phyloP scores from a whole-genome alignment of 75 land plant species.

The Sequoia sempervirens region DNA sequence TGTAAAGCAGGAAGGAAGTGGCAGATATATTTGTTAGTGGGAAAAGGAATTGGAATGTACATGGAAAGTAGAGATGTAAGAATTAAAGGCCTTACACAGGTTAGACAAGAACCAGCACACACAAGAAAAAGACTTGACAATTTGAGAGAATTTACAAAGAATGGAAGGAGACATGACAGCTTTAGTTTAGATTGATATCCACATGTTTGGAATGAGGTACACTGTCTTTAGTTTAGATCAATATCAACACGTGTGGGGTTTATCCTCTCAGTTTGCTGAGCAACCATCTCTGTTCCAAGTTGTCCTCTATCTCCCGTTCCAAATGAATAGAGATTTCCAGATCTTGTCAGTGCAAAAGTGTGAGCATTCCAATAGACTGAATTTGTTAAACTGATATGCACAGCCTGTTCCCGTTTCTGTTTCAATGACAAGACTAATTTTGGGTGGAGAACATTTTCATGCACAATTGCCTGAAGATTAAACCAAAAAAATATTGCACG shows the following conservation, averaged over 20 bases:
- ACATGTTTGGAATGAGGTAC: background rate
- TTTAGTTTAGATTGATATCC: no score
- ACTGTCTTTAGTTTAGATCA: constrained; percentile 47
- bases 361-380: constrained; percentile 90
- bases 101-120: background rate
- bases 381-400: constrained; percentile 75
- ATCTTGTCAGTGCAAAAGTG: constrained; percentile 73
- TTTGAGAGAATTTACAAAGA: background rate
- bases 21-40: background rate
- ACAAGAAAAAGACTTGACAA: background rate
- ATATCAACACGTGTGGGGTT: constrained; percentile 60
- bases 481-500: background rate
- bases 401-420: constrained; percentile 50
- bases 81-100: background rate
- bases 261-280: constrained; percentile 47
- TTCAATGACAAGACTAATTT: constrained; percentile 58
- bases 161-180: background rate
- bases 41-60: background rate
- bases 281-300: constrained; percentile 60
- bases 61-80: background rate
- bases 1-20: background rate
- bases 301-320: constrained; percentile 86
- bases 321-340: constrained; percentile 71
- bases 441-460: constrained; percentile 56
- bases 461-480: constrained; percentile 43